Conservation (phyloP, 1,139 yeast genomes). For the Yamadazyma mexicana region DNA sequence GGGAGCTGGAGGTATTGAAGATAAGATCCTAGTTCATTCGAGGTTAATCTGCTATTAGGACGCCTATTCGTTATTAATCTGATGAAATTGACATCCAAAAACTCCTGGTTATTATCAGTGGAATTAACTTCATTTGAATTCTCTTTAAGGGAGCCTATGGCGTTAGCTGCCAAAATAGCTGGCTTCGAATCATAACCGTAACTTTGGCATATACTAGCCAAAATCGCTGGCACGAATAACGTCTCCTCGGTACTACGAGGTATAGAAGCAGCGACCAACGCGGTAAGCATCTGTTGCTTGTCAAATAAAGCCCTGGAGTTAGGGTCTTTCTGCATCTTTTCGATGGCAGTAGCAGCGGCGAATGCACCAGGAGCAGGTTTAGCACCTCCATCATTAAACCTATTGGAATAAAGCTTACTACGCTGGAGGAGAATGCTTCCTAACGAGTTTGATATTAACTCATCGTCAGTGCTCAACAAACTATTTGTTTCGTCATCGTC, state of each 20-base stretch:
- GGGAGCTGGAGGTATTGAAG: constrained; percentile 51
- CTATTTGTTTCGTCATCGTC: constrained; percentile 49
- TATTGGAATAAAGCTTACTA: constrained; percentile 18
- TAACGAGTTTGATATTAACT: constrained; percentile 14
- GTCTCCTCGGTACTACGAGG: constrained; percentile 82
- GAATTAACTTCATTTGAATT: constrained; percentile 21
- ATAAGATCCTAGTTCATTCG: constrained; percentile 42
- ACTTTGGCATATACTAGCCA: constrained; percentile 65
- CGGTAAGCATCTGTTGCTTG: constrained; percentile 56
- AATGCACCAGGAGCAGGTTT: constrained; percentile 75
- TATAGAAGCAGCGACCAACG: constrained; percentile 67
- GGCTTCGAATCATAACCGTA: constrained; percentile 73
- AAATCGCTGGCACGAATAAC: constrained; percentile 65
- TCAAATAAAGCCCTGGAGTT: constrained; percentile 21
- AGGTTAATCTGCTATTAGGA: constrained; percentile 25
- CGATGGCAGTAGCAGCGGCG: constrained; percentile 73
- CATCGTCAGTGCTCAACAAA: constrained; percentile 33
- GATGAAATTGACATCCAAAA: constrained; percentile 17
- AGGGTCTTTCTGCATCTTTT: constrained; percentile 47
- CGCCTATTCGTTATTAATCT: constrained; percentile 31
- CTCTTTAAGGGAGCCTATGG: constrained; percentile 68
- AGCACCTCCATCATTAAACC: constrained; percentile 48
- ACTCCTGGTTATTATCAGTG: constrained; percentile 6
- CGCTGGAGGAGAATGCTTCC: constrained; percentile 20
- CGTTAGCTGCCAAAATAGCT: constrained; percentile 64